phyloP scores from a whole-genome alignment of 768 basidiomycete genomes.

The Trametes punicea region DNA sequence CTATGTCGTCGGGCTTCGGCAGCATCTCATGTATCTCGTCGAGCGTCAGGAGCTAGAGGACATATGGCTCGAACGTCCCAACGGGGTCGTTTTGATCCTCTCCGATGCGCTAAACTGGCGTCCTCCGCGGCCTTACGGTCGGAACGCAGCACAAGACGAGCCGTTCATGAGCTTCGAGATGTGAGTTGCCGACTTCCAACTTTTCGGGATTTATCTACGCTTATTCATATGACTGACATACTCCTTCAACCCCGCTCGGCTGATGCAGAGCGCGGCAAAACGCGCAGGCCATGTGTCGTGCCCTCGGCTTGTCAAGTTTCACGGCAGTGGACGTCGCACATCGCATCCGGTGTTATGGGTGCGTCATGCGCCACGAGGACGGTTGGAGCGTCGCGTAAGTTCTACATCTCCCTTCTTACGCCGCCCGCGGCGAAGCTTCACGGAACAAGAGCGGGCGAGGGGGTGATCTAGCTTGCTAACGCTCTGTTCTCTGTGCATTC shows the following conservation, averaged over 20 bases:
- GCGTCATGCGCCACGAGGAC: constrained; percentile 60
- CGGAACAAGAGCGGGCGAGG: neutral
- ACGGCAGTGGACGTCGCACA: constrained; percentile 72
- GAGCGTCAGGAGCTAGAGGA: constrained; percentile 74
- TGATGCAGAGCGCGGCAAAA: constrained; percentile 41
- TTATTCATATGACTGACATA: neutral
- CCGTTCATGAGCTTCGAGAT: constrained; percentile 19
- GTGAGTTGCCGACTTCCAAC: neutral
- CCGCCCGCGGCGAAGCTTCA: neutral
- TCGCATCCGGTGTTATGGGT: constrained; percentile 68
- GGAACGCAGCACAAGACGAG: constrained; percentile 6
- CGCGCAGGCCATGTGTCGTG: constrained; percentile 43
- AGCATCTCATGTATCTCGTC: constrained; percentile 61
- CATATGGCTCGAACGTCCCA: constrained; percentile 53
- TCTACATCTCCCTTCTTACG: neutral
- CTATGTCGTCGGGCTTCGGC: constrained; percentile 61
- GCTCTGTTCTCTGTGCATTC: neutral
- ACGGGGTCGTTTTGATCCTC: constrained; percentile 53
- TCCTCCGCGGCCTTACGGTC: constrained; percentile 33
- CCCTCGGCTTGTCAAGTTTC: constrained; percentile 58
- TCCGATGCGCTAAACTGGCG: constrained; percentile 51
- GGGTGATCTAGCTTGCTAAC: neutral
- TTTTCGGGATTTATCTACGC: neutral
- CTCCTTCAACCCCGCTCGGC: neutral
- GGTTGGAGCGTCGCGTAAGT: constrained; percentile 79